Base-by-base conservation (phyloP, 2,329 filamentous ascomycete genomes). In the Pochonia chlamydosporia region DNA sequence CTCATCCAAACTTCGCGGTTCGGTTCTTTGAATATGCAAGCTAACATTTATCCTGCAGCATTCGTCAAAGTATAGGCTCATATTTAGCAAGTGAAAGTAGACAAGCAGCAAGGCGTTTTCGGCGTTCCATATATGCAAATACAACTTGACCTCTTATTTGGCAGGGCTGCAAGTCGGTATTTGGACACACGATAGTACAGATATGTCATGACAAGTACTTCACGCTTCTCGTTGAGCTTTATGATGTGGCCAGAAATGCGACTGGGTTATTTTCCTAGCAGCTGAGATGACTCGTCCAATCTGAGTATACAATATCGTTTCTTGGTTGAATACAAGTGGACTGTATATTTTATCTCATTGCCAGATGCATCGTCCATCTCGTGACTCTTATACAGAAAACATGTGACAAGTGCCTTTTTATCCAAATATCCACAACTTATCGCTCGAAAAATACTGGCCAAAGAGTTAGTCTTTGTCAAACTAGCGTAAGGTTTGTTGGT, bases 61-160 rank as follows among this genome's bases (percentile, higher is more conserved):
- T 54, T 48, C 40, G 49, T 54, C 35, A 47, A 44, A 43, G 47
- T 52, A 23, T 52, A 49, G 40, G 16, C 10, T 30, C 11, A 11
- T 11, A 14, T 30, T 30, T 20, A 18, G 3, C 31, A 39, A 39
- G 18, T 36, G n/a, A 14, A 8, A 23, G 5, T 13, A 20, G 11
- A 13, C n/a, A 21, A 24, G 8, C 6, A 39, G 35, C 35, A 23
- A 39, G 35, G 35, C 35, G 35, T 39, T 39, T 13, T 20, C 20
- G 35, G 35, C 23, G n/a, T 23, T 39, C n/a, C n/a, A n/a, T n/a
- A n/a, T n/a, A n/a, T n/a, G n/a, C n/a, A n/a, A n/a, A n/a, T n/a
- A n/a, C n/a, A n/a, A n/a, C n/a, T n/a, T n/a, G n/a, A 18, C 31
- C 4, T 18, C 16, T 35, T 16, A 14, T 20, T 13, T 35, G 31